A percentile compares a stretch with the other conserved stretches of the same genome.
Evolutionary conservation across 108 stramenopile genomes (phyloP).

Genomic region (Nannochloropsis gaditana): DNA sequence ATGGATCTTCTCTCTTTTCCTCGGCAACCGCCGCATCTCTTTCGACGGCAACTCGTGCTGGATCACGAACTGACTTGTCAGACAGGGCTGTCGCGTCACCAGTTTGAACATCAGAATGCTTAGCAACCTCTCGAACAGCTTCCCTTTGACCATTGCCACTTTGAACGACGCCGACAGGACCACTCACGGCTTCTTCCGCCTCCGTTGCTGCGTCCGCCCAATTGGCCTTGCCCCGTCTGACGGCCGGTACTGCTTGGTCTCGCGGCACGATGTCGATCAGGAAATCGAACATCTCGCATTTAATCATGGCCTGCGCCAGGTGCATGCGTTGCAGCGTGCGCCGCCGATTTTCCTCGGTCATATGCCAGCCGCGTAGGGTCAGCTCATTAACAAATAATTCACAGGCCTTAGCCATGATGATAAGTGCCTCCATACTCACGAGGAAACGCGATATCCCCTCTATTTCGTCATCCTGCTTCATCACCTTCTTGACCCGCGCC

Average conservation of each 20-base stretch:
- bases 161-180: no score
- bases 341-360: slow-evolving; percentile 29
- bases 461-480: slow-evolving; percentile 50
- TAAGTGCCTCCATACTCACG: slow-evolving; percentile 47
- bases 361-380: background rate
- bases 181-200: no score
- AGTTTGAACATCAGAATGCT: no score
- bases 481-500: slow-evolving; percentile 53
- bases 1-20: no score
- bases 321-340: slow-evolving; percentile 49
- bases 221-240: no score
- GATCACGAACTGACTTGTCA: no score
- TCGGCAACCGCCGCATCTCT: no score
- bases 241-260: slow-evolving; percentile 24
- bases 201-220: no score
- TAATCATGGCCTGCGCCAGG: slow-evolving; percentile 36
- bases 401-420: slow-evolving; percentile 50
- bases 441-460: slow-evolving; percentile 24
- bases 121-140: no score
- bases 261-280: slow-evolving; percentile 52
- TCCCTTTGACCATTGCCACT: no score
- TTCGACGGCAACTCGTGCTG: no score
- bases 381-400: slow-evolving; percentile 48
- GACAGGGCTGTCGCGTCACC: no score
- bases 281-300: slow-evolving; percentile 45